These are phyloP conservation scores for Hypoxylon intermedium DNA, from an alignment of 495 filamentous ascomycete genomes.

Conservation along the genomic window DNA sequence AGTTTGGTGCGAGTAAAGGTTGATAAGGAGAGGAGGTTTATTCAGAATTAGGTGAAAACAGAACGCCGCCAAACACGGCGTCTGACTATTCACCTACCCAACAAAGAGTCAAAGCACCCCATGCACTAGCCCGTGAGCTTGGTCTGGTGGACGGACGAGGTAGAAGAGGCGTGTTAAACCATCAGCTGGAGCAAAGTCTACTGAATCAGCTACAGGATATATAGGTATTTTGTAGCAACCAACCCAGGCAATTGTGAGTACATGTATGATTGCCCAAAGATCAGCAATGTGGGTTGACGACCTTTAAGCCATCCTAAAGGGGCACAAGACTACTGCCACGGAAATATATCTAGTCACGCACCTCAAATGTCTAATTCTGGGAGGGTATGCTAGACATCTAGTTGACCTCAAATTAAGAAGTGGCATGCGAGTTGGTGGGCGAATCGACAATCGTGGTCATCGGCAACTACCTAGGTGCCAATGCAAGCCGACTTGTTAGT, in stretches of 20 bases:
- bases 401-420: no score
- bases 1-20: no score
- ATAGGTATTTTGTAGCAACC: slow-evolving; percentile 2
- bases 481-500: neutral
- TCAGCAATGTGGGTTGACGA: no score
- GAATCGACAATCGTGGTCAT: no score
- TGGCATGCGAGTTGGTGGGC: no score
- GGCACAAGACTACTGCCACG: slow-evolving; percentile 17
- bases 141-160: neutral
- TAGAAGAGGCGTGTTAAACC: neutral
- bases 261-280: no score
- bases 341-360: slow-evolving; percentile 14
- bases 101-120: neutral
- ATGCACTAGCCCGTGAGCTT: neutral
- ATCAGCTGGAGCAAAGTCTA: neutral
- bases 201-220: neutral
- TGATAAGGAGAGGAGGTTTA: no score
- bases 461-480: no score
- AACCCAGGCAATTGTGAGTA: neutral
- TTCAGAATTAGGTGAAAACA: neutral
- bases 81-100: neutral
- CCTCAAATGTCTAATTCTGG: neutral
- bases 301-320: slow-evolving; percentile 2
- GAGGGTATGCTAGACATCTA: no score
- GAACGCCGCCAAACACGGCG: neutral